phyloP scores from a whole-genome alignment of 2,329 filamentous ascomycete species.

The Xylariaceae sp. region DNA sequence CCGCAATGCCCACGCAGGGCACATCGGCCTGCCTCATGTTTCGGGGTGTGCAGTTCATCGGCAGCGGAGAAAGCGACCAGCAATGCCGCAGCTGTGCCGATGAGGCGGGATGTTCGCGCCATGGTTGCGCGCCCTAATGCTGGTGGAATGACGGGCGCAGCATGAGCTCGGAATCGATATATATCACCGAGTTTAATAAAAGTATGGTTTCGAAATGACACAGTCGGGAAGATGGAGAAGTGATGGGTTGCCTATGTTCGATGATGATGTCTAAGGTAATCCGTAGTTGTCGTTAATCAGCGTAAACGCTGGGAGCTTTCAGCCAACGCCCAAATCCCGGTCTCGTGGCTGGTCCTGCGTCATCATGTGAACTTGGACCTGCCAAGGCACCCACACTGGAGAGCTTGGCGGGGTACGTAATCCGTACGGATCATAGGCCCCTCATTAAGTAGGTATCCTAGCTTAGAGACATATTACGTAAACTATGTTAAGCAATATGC shows the following conservation, averaged over 20 bases:
- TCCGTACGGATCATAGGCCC: not conserved
- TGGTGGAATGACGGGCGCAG: constrained; percentile 11
- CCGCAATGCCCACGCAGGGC: constrained; percentile 90
- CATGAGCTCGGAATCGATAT: constrained; percentile 19
- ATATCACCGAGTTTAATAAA: not conserved
- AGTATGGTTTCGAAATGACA: not conserved
- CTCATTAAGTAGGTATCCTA: no score
- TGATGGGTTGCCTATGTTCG: not conserved
- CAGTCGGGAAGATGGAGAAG: not conserved
- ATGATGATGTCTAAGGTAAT: not conserved
- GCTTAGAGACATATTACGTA: no score
- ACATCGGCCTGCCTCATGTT: constrained; percentile 82
- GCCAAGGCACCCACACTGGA: not conserved
- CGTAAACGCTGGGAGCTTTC: not conserved
- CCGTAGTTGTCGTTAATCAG: not conserved
- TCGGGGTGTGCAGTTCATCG: constrained; percentile 43
- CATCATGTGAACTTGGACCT: not conserved
- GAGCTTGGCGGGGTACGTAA: not conserved
- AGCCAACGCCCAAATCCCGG: not conserved
- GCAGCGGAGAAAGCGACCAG: constrained; percentile 31
- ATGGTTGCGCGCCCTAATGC: constrained; percentile 30
- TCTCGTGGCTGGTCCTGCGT: not conserved
- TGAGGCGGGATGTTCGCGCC: constrained; percentile 35
- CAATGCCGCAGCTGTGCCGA: constrained; percentile 32
- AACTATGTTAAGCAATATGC: no score